These are phyloP conservation scores for Melastoma malabathricum DNA, from an alignment of 345 rosid species.

Conservation along the genomic window DNA sequence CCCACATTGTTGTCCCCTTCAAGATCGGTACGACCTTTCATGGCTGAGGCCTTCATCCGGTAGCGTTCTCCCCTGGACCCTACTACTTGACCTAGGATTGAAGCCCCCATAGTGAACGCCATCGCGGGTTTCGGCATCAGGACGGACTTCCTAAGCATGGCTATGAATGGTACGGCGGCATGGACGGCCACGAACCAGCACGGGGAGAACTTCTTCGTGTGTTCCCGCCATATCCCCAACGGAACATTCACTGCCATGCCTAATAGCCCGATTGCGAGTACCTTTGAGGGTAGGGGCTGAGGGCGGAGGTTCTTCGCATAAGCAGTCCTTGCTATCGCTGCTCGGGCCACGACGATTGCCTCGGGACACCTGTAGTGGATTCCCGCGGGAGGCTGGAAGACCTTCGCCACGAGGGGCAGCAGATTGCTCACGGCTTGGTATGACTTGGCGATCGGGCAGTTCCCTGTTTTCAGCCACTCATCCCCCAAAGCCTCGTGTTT, in stretches of 20 bases:
- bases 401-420: slow-evolving; percentile 77
- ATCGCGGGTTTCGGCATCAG: slow-evolving; percentile 93
- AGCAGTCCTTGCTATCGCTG: slow-evolving; percentile 74
- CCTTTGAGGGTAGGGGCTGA: slow-evolving; percentile 68
- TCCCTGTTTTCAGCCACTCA: slow-evolving; percentile 81
- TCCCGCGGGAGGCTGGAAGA: slow-evolving; percentile 68
- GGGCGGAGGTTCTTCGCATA: slow-evolving; percentile 94
- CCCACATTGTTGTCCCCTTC: slow-evolving; percentile 7
- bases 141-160: slow-evolving; percentile 73
- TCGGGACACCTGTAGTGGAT: slow-evolving; percentile 59
- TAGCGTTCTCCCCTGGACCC: slow-evolving; percentile 94
- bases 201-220: slow-evolving; percentile 65
- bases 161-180: slow-evolving; percentile 93
- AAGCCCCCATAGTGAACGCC: slow-evolving; percentile 89
- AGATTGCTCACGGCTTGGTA: slow-evolving; percentile 67
- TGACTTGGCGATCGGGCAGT: slow-evolving; percentile 90
- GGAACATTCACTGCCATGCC: slow-evolving; percentile 97
- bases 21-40: slow-evolving; percentile 16
- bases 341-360: slow-evolving; percentile 76
- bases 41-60: slow-evolving; percentile 44
- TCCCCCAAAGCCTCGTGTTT: slow-evolving; percentile 66
- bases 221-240: slow-evolving; percentile 91
- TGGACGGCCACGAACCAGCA: slow-evolving; percentile 92
- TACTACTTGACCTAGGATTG: slow-evolving; percentile 76
- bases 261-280: slow-evolving; percentile 68